Evolutionary conservation across 495 filamentous ascomycete genomes (phyloP), one percentile per base, ranked within the genome.

Genomic region (Neurospora africana): DNA sequence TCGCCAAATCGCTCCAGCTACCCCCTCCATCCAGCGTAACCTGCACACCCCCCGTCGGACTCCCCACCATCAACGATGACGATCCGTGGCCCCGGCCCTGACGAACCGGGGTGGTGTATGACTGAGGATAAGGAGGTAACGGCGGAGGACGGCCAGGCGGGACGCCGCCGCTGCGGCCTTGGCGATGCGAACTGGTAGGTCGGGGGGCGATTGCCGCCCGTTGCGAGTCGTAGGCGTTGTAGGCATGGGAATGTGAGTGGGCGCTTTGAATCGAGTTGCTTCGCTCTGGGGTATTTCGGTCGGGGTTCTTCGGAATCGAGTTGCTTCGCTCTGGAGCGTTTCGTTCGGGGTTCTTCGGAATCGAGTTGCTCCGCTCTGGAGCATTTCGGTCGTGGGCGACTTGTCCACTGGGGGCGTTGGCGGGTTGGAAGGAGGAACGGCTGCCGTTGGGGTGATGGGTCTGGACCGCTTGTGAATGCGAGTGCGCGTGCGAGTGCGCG

Each of bases 21-120:
- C 94, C 93, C 6, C 88, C 87, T 77, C 93, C 94, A 77, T 95
- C 93, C 13, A 98, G 86, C 4, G 95, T 93, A 75, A 98, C 91
- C 76, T 97, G 94, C 72, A 97, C 86, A 9, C 95, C 95, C 70
- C 95, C 95, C 13, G 91, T 88, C 72, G 91, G 91, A 58, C 90
- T 92, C 43, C 88, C 88, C 69, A 92, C 92, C 67, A 89, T 86
- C 74, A 87, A 85, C 21, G 82, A 68, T 79, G 82, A 68, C 76
- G 75, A 69, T 72, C 71, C 72, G 70, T 75, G 72, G 30, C 6
- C 27, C 75, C 84, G 78, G 74, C 78, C 78, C 8, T 70, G 74
- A 68, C 79, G 81, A 78, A 53, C 58, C 58, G 36, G 68, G 65
- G 75, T 77, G 4, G 78, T 83, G 77, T 83, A 85, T 19, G 82